Evolutionary conservation across 805 yeast genomes (phyloP).

Genomic region (Soucietia sequanensis): DNA sequence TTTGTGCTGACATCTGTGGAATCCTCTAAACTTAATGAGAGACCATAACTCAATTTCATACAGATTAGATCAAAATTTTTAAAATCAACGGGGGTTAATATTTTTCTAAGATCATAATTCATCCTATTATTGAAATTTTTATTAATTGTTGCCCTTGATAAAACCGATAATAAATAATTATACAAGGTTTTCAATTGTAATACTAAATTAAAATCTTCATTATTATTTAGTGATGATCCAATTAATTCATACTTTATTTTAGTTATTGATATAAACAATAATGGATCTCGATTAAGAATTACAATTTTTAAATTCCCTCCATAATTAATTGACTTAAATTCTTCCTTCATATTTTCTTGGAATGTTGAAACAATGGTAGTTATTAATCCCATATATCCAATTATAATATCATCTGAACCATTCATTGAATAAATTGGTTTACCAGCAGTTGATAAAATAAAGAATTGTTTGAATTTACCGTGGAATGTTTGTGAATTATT

Average conservation of each 20-base stretch:
- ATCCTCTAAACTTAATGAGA: slow-evolving; percentile 9
- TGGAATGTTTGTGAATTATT: slow-evolving; percentile 18
- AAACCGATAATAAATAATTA: slow-evolving; percentile 74
- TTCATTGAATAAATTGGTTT: slow-evolving; percentile 81
- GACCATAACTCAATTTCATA: slow-evolving; percentile 35
- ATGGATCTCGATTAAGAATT: slow-evolving; percentile 62
- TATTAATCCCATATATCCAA: slow-evolving; percentile 75
- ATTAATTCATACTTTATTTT: slow-evolving; percentile 50
- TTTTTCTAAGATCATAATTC: slow-evolving; percentile 77
- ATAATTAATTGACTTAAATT: slow-evolving; percentile 52
- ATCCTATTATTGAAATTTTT: slow-evolving; percentile 68
- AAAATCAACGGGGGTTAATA: slow-evolving; percentile 72
- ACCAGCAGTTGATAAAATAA: slow-evolving; percentile 80
- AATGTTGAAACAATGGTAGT: slow-evolving; percentile 78
- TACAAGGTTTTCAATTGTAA: slow-evolving; percentile 71
- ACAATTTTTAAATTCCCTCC: slow-evolving; percentile 51
- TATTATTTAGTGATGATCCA: slow-evolving; percentile 35
- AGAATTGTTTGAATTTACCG: slow-evolving; percentile 61
- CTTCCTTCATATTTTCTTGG: slow-evolving; percentile 39
- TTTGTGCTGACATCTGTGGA: not conserved
- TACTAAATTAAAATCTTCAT: slow-evolving; percentile 14
- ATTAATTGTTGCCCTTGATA: slow-evolving; percentile 76
- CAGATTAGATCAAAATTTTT: slow-evolving; percentile 64
- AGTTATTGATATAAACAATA: slow-evolving; percentile 71
- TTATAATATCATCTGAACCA: slow-evolving; percentile 64